Base-by-base conservation (phyloP, 768 basidiomycete genomes). In the Boletus subcaerulescens region DNA sequence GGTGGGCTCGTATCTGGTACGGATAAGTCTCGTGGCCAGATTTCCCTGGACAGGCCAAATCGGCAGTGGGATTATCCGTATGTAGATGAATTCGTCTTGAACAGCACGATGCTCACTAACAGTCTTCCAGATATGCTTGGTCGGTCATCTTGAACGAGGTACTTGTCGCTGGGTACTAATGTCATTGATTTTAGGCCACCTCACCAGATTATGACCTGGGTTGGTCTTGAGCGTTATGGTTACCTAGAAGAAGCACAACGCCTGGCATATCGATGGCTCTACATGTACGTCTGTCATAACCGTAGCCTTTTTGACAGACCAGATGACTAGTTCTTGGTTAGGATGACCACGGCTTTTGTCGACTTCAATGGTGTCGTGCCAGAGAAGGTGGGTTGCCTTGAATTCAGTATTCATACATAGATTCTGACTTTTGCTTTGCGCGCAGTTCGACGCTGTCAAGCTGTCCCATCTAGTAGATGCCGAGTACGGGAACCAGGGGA, bases 1-100 rank as follows among this genome's bases (percentile, higher is more conserved):
- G 96, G 96, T 20, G 96, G 96, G 9, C 77, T 98, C 22, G 95
- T 97, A 15, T 93, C 93, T 18, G 96, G 96, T 40, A 98, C 96
- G 2, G 97, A 99, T 63, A 91, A 93, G 70, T 97, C 93, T 39
- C 83, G 96, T 55, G 96, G 96, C 50, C 90, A 91, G 70, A 95
- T 98, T 55, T 96, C 95, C 15, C 77, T 99, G 50, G 94, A 97
- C 65, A 81, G 97, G 45, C 96, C 96, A 15, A 98, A 98, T 74
- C 91, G 96, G 59, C 96, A 99, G 68, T 99, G 96, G 97, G 96
- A 95, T 70, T 95, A 94, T 72, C 96, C 93, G 77, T 93, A 75
- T 62, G 90, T 85, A 35, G 9, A 43, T 18, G 52, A 48, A 59
- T 49, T 46, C 48, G 15, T 59, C 48, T 54, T 41, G 12, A 17